Evolutionary conservation across 176 grass and related monocot species (phyloP), one percentile per base, ranked within the genome.

Genomic region (Zoysia pacifica): DNA sequence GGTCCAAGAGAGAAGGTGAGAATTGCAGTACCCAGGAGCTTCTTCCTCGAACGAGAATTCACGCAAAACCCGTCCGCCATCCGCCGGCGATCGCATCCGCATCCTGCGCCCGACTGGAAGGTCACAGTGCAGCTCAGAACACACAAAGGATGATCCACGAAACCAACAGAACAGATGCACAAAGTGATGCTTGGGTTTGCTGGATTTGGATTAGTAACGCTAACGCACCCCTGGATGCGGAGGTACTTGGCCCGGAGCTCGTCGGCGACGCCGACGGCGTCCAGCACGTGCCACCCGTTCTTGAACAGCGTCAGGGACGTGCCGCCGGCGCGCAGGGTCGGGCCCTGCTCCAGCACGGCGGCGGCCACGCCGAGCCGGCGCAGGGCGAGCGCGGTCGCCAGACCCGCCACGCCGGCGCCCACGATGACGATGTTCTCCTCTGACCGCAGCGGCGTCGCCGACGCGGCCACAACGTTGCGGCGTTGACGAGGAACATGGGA

Each of bases 301-400:
- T 90, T 97, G 84, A 89, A 94, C 46, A 97, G 85, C 83, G 94
- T 94, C 69, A 97, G 85, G 62, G 94, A 97, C 67, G 91, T 94
- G 67, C 94, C 94, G 11, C 91, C 94, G 2, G 89, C 73, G 66
- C 94, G 90, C 43, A 97, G 85, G 58, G 94, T 56, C 36, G 72
- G 49, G 35, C 91, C 86, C 75, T 97, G 91, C 85, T 97, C 94
- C 70, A 97, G 85, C 62, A 97, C 90, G 54, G 89, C 43, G 42
- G 91, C 79, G 45, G 62, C 28, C 16, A 94, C 87, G 77, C 94
- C 94, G 16, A 97, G 77, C 59, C 85, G 91, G 1, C 86, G 89
- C 70, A 97, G 83, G 65, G 91, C 82, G 15, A 90, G 66, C 20
- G 94, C 90, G 6, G 92, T 90, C 42, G 91, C 91, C 41, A 94